Percentiles rank a stretch among this genome's conserved stretches.
These are phyloP conservation scores for Eucommia ulmoides DNA, from an alignment of 257 asterid species.

Conservation along the genomic window DNA sequence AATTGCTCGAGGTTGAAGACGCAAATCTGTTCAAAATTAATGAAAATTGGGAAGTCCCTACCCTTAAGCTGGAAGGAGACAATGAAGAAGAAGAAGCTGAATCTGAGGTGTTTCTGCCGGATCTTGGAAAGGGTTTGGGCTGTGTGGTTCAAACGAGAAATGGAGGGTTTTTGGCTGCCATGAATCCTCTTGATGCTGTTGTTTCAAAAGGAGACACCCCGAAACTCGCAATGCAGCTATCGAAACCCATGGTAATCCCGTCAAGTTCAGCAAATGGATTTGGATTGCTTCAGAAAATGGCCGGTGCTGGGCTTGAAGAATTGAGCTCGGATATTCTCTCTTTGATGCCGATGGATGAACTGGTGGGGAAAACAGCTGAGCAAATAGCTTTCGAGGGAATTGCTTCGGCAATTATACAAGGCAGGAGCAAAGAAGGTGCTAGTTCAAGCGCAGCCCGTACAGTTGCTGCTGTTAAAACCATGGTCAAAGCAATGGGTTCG, in stretches of 20 bases:
- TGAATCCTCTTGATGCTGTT: conserved; percentile 47
- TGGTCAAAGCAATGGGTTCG: conserved; percentile 47
- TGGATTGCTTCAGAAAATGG: conserved; percentile 65
- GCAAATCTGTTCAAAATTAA: conserved; percentile 13
- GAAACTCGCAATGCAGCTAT: conserved; percentile 78
- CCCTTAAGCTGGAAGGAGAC: conserved; percentile 14
- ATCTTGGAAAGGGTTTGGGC: conserved; percentile 86
- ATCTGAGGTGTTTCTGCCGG: conserved; percentile 35
- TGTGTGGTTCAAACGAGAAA: conserved; percentile 74
- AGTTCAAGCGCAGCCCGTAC: conserved; percentile 80
- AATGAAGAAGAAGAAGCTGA: conserved; percentile 15
- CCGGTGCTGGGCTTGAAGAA: conserved; percentile 49
- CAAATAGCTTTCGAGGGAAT: conserved; percentile 93
- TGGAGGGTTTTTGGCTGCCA: conserved; percentile 75
- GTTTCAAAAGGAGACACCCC: conserved; percentile 45
- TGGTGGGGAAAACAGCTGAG: conserved; percentile 77
- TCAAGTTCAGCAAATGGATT: conserved; percentile 32
- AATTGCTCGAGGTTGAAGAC: conserved; percentile 52
- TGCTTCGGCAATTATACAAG: conserved; percentile 72
- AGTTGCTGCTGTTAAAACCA: conserved; percentile 50
- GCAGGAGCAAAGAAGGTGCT: conserved; percentile 71
- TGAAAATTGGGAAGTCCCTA: conserved; percentile 12
- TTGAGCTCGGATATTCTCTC: conserved; percentile 44
- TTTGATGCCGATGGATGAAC: conserved; percentile 76
- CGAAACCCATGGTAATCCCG: conserved; percentile 49